phyloP scores from a whole-genome alignment of 805 yeast species.

The Metschnikowia cubensis region DNA sequence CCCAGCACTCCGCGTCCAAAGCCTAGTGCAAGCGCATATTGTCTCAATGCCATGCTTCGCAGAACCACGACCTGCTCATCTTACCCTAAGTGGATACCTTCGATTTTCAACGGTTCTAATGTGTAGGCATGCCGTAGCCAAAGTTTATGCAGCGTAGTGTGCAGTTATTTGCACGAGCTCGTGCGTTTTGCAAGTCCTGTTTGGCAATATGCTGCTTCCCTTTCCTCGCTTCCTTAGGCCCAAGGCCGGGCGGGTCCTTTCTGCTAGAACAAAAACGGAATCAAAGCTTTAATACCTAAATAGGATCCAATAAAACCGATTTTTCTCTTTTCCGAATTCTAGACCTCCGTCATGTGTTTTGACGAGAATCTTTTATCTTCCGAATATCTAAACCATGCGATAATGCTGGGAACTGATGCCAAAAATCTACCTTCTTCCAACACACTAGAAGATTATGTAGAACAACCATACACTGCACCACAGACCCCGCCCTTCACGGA shows the following conservation, averaged over 20 bases:
- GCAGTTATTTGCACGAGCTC: background rate
- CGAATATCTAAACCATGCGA: slow-evolving; percentile 1
- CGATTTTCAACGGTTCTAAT: background rate
- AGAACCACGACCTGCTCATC: background rate
- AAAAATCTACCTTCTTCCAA: slow-evolving; percentile 1
- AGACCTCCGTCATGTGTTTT: slow-evolving; percentile 4
- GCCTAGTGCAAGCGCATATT: background rate
- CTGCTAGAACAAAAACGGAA: slow-evolving; percentile 1
- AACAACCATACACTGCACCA: slow-evolving; percentile 1
- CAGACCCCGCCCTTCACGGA: slow-evolving; percentile 4
- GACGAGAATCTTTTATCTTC: slow-evolving; percentile 4
- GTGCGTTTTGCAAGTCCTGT: background rate
- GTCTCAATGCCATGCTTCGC: background rate
- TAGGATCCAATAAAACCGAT: background rate
- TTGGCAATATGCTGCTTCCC: slow-evolving; percentile 4
- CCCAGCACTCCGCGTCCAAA: background rate
- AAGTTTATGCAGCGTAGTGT: background rate
- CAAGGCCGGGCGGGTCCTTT: background rate
- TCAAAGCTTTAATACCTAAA: slow-evolving; percentile 4
- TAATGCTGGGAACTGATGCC: slow-evolving; percentile 1
- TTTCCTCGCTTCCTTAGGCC: background rate
- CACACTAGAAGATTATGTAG: background rate
- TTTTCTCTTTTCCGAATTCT: background rate
- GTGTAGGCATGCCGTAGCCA: background rate
- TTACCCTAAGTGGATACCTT: background rate